Base-by-base conservation (phyloP, 2,329 filamentous ascomycete genomes). In the Sporothrix euskadiensis region DNA sequence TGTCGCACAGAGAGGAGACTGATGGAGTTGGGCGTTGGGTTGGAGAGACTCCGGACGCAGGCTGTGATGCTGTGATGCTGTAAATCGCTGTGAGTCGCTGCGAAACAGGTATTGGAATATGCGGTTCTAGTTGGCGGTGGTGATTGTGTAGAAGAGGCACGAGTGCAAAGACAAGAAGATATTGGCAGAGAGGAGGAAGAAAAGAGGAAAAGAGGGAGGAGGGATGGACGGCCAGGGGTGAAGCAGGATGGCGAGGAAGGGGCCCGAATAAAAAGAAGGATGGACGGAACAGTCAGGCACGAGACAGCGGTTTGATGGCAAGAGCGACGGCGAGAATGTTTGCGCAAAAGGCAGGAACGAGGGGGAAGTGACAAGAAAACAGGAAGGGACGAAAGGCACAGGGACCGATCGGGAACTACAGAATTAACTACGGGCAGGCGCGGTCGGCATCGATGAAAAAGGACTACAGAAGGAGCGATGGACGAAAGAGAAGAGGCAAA, bases 371-470 rank as follows among this genome's bases (percentile, higher is more conserved):
- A 44, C 26, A n/a, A 39, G 52, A 26, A 56, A 26, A 12, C 52
- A 56, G 52, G 57, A 30, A 39, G 26, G 10, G 39, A 30, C n/a
- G 26, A 68, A 52, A 22, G 30, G 16, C 52, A 10, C 65, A 68
- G 65, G 65, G 16, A 35, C 66, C n/a, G 49, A 41, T 52, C 49
- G 66, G 66, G 66, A 47, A 44, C 61, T 66, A 47, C 61, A 66
- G 61, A 66, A 47, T 44, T 47, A 68, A 68, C 44, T 52, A 68
- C 44, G 65, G 63, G 65, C 65, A 68, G 65, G 65, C 65, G 44
- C 65, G 65, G 44, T n/a, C 44, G 44, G 16, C 44, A 68, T 68
- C 26, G 26, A 52, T 26, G 52, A 3, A 6, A 65, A 44, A 61
- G 57, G n/a, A 30, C 54, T 30, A 16, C 39, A 52, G 19, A 54